phyloP scores from a whole-genome alignment of 1,284 basidiomycete species.

The Anthracocystis panici-leucophaei region DNA sequence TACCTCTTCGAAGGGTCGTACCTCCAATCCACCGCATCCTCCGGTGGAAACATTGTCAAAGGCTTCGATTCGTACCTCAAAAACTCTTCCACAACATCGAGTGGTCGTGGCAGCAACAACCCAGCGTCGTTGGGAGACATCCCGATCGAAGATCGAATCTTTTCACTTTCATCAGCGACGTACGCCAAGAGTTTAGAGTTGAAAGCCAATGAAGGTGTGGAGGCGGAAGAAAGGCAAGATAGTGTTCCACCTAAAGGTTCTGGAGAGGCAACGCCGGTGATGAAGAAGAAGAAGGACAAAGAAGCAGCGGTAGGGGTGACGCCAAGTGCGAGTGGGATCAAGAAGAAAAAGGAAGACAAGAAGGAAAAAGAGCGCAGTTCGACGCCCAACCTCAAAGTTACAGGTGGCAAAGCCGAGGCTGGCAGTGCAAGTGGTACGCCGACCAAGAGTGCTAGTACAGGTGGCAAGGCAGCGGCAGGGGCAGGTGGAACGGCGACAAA shows the following conservation, averaged over 20 bases:
- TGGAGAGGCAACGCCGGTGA: not conserved
- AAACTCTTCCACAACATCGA: slow-evolving; percentile 19
- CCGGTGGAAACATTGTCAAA: slow-evolving; percentile 69
- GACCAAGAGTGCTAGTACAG: slow-evolving; percentile 8
- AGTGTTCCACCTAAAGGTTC: slow-evolving; percentile 18
- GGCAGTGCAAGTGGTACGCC: slow-evolving; percentile 17
- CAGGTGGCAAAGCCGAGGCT: slow-evolving; percentile 10
- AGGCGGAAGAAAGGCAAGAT: slow-evolving; percentile 18
- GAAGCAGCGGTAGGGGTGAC: not conserved
- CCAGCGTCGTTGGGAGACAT: slow-evolving; percentile 23
- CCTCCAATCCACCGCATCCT: slow-evolving; percentile 59
- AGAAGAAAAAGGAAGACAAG: slow-evolving; percentile 30
- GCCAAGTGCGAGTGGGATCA: not conserved
- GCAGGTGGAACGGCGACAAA: slow-evolving; percentile 21
- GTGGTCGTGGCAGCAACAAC: slow-evolving; percentile 3
- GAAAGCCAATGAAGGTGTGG: slow-evolving; percentile 55
- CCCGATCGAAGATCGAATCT: slow-evolving; percentile 62
- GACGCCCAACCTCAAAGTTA: slow-evolving; percentile 19
- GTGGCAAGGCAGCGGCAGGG: not conserved
- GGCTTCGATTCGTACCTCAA: slow-evolving; percentile 68
- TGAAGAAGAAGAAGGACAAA: slow-evolving; percentile 36
- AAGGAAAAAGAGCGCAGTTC: slow-evolving; percentile 36
- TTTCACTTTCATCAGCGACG: slow-evolving; percentile 60
- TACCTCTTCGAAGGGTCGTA: slow-evolving; percentile 69
- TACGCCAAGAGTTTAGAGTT: slow-evolving; percentile 63